Base-by-base conservation (phyloP, 1,284 basidiomycete species). In the Ceratobasidium sp. region DNA sequence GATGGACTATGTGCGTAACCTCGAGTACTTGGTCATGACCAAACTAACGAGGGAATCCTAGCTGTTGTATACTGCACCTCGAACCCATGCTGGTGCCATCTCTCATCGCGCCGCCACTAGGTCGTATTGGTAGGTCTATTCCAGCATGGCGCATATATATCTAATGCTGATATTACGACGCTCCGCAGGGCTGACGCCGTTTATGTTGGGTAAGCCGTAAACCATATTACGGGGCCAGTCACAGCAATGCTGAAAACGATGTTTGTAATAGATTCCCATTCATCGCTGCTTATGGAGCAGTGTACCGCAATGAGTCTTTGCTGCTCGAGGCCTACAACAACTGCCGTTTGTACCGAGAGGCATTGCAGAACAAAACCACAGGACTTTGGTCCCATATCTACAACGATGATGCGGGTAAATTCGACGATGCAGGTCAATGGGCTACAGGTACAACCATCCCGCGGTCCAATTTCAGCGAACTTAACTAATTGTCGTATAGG, bases 11-110 rank as follows among this genome's bases (percentile, higher is more conserved):
- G 62, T 65, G 12, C 16, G 32, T 52, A 5, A n/a, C 4, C 34
- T 12, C 5, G 10, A 18, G 18, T 23, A 10, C 1, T 9, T 5
- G 18, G 6, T 3, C 36, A 36, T n/a, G 55, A 1, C 14, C n/a
- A 58, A 26, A n/a, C 14, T 32, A n/a, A 1, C 9, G 9, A 8
- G 18, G 18, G 55, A 3, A 26, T 12, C 6, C 2, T 28, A 52
- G 62, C 16, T 65, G 8, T 21, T 67, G 23, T 12, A 67, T 28
- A 67, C 62, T 39, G 64, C 18, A 16, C 50, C 64, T 3, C 64
- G 64, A 9, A 55, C 64, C 18, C 9, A 32, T 28, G 53, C 32
- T 23, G 64, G 52, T 23, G 64, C 64, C 21, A 55, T 67, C 23
- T 53, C 64, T 21, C 64, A 67, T 43, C 52, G 45, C 52, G 18